Evolutionary conservation across 1,139 yeast species (phyloP).

Genomic region (Scheffersomyces parashehatae): DNA sequence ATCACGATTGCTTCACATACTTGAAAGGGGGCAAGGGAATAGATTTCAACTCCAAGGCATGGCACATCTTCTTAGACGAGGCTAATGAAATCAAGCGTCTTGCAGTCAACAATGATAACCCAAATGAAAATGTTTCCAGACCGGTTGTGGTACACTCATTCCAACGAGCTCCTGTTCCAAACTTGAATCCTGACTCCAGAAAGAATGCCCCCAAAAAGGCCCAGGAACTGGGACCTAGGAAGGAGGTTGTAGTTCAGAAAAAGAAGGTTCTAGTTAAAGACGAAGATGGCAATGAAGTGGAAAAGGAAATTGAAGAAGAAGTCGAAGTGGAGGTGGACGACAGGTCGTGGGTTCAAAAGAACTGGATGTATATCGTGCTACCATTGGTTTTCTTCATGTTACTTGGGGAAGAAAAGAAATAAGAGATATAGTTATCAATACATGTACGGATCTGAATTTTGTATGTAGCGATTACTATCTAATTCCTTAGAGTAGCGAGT

Average conservation of each 20-base stretch:
- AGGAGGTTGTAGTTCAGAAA: constrained; percentile 15
- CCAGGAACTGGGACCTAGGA: constrained; percentile 9
- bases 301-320: constrained; percentile 25
- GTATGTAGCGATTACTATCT: no score
- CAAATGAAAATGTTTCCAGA: not conserved
- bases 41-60: constrained; percentile 3
- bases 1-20: constrained; percentile 35
- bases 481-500: no score
- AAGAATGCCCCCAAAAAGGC: constrained; percentile 6
- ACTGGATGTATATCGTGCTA: constrained; percentile 53
- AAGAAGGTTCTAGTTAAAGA: constrained; percentile 13
- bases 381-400: constrained; percentile 33
- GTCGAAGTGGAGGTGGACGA: constrained; percentile 30
- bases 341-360: constrained; percentile 52
- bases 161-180: constrained; percentile 25
- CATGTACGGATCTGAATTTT: no score
- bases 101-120: constrained; percentile 1
- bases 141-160: constrained; percentile 8
- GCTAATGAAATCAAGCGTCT: constrained; percentile 11
- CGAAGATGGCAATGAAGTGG: constrained; percentile 27
- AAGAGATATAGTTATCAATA: not conserved
- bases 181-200: constrained; percentile 24
- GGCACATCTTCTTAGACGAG: constrained; percentile 12
- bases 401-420: constrained; percentile 24
- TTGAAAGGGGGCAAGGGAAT: constrained; percentile 7